A percentile compares a stretch with the other conserved stretches of the same genome.
Conservation (phyloP, 352 stramenopile species). For the Globisporangium carolinianum region DNA sequence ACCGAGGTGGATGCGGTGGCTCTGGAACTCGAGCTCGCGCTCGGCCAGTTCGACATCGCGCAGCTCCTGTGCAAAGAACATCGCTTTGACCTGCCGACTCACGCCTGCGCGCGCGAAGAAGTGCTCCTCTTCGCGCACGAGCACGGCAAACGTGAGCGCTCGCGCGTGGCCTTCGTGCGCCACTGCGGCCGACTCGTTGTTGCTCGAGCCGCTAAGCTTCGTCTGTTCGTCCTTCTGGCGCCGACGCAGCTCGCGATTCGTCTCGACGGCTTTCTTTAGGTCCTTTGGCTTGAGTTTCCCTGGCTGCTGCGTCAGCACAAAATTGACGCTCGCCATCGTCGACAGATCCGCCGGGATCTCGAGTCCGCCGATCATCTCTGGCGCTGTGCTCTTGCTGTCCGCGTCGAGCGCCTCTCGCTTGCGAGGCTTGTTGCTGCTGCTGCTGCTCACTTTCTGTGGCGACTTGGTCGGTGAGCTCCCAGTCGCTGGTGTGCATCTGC, state of each 20-base stretch:
- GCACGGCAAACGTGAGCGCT: slow-evolving; percentile 40
- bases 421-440: neutral
- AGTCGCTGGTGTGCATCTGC: too few species aligned
- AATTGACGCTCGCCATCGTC: slow-evolving; percentile 61
- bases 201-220: slow-evolving; percentile 20
- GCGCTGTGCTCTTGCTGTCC: too few species aligned
- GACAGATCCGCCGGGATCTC: slow-evolving; percentile 64
- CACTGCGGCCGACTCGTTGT: slow-evolving; percentile 1
- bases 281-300: slow-evolving; percentile 89
- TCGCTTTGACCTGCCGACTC: slow-evolving; percentile 62
- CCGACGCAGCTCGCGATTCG: slow-evolving; percentile 56
- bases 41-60: slow-evolving; percentile 63
- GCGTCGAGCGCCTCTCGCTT: neutral
- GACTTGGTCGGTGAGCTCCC: neutral
- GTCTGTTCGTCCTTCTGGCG: slow-evolving; percentile 61
- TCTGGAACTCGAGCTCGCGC: slow-evolving; percentile 82
- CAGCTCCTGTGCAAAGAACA: slow-evolving; percentile 83
- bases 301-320: slow-evolving; percentile 83
- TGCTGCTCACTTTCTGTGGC: neutral
- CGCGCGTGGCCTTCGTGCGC: neutral
- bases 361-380: slow-evolving; percentile 41
- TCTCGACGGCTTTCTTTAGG: slow-evolving; percentile 82
- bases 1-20: slow-evolving; percentile 60
- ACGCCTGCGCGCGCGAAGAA: slow-evolving; percentile 29
- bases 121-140: slow-evolving; percentile 44